phyloP scores from a whole-genome alignment of 169 alveolate species.

The Eimeria mitis region DNA sequence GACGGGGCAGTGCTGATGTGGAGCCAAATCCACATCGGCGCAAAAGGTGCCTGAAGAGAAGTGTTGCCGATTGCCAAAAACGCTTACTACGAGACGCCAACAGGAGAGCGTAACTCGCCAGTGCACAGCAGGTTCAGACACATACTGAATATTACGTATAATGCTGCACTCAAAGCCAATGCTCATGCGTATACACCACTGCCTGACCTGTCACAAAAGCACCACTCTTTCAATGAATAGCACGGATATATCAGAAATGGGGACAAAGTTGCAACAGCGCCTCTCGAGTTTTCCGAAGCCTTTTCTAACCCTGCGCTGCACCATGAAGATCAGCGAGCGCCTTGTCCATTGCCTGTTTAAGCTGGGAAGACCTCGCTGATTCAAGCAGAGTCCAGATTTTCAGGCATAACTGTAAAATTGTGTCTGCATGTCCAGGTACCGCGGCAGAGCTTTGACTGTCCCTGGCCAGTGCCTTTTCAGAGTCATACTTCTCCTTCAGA shows the following conservation, averaged over 20 bases:
- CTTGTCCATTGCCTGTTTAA: neutral
- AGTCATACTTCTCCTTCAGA: neutral
- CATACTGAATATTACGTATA: neutral
- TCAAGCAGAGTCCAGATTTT: neutral
- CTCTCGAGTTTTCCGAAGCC: neutral
- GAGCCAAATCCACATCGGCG: neutral
- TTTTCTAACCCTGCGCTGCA: neutral
- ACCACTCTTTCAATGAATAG: neutral
- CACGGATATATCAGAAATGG: neutral
- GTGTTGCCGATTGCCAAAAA: neutral
- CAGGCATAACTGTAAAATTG: neutral
- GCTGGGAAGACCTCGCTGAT: neutral
- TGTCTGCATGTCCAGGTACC: neutral
- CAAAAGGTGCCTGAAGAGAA: neutral
- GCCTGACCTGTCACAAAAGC: neutral
- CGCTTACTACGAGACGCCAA: neutral
- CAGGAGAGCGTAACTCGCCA: neutral
- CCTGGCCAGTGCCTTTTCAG: neutral
- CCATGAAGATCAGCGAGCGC: neutral
- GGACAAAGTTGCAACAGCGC: neutral
- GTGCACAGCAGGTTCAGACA: neutral
- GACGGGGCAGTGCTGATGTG: neutral
- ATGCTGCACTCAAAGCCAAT: neutral
- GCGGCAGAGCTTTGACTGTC: neutral
- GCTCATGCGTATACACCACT: no score